Percentiles rank a stretch among this genome's conserved stretches.
These are phyloP conservation scores for Rusavskia elegans DNA, from an alignment of 495 filamentous ascomycete genomes.

Conservation along the genomic window DNA sequence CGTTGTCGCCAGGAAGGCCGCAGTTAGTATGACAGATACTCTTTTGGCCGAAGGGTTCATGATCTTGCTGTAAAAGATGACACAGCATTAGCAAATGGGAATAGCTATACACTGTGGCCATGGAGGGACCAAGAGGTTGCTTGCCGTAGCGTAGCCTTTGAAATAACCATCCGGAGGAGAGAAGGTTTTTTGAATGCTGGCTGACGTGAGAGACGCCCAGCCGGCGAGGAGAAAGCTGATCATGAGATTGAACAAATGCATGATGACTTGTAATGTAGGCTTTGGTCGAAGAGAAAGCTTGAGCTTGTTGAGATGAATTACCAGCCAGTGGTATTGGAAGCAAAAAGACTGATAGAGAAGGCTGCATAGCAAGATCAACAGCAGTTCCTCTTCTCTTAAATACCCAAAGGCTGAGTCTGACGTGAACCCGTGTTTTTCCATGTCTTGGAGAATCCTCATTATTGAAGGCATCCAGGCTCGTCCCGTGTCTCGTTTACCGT, in stretches of 20 bases:
- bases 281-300: no score
- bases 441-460: no score
- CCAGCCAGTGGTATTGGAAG: no score
- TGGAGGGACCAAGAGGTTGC: neutral
- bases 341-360: no score
- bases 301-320: no score
- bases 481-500: no score
- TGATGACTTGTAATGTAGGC: neutral
- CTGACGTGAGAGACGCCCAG: neutral
- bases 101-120: neutral
- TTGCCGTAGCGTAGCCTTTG: constrained; percentile 4
- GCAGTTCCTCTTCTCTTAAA: no score
- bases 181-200: neutral
- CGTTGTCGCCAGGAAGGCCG: neutral
- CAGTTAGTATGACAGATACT: constrained; percentile 7
- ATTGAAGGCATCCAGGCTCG: no score
- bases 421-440: no score
- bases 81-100: neutral
- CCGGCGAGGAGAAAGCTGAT: neutral
- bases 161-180: neutral
- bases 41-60: constrained; percentile 2
- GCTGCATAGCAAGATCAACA: no score
- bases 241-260: neutral
- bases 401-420: no score
- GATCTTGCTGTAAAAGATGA: constrained; percentile 5